phyloP scores from a whole-genome alignment of 1,284 basidiomycete genomes.

The Termitomyces sp. region DNA sequence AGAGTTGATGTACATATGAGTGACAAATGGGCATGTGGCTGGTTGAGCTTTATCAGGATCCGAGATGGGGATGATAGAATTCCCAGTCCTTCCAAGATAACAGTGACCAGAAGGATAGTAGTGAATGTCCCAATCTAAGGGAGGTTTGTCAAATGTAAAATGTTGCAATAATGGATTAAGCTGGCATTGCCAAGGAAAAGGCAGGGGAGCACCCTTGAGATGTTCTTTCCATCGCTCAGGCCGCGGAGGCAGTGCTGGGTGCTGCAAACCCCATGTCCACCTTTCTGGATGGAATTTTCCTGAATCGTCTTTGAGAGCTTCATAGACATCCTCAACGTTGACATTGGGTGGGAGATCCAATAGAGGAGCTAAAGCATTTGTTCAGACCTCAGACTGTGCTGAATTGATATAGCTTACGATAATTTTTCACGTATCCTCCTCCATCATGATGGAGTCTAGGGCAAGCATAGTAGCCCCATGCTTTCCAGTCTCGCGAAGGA shows the following conservation, averaged over 20 bases:
- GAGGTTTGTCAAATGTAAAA: slow-evolving; percentile 35
- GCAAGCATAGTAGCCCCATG: slow-evolving; percentile 39
- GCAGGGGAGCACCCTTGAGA: slow-evolving; percentile 27
- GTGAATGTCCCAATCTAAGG: slow-evolving; percentile 45
- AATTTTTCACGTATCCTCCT: slow-evolving; percentile 25
- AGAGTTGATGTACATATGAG: slow-evolving; percentile 45
- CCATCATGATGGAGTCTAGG: slow-evolving; percentile 30
- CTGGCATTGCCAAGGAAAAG: slow-evolving; percentile 41
- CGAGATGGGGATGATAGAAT: slow-evolving; percentile 25
- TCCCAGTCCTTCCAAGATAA: slow-evolving; percentile 25
- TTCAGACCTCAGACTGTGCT: not conserved
- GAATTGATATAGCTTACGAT: slow-evolving; percentile 25
- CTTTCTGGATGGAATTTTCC: slow-evolving; percentile 35
- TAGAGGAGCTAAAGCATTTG: slow-evolving; percentile 16
- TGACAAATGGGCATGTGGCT: slow-evolving; percentile 53
- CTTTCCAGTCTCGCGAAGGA: slow-evolving; percentile 37
- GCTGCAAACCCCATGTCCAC: slow-evolving; percentile 43
- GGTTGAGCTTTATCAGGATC: slow-evolving; percentile 45
- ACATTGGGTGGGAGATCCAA: slow-evolving; percentile 19
- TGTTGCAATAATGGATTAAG: slow-evolving; percentile 53
- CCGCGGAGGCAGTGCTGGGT: slow-evolving; percentile 44
- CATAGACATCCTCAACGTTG: slow-evolving; percentile 32
- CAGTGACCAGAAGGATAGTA: slow-evolving; percentile 17
- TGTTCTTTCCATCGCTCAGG: slow-evolving; percentile 41
- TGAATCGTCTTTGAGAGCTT: slow-evolving; percentile 27